These are phyloP conservation scores for Fusarium marasasianum DNA, from an alignment of 2,329 filamentous ascomycete species.

Conservation along the genomic window DNA sequence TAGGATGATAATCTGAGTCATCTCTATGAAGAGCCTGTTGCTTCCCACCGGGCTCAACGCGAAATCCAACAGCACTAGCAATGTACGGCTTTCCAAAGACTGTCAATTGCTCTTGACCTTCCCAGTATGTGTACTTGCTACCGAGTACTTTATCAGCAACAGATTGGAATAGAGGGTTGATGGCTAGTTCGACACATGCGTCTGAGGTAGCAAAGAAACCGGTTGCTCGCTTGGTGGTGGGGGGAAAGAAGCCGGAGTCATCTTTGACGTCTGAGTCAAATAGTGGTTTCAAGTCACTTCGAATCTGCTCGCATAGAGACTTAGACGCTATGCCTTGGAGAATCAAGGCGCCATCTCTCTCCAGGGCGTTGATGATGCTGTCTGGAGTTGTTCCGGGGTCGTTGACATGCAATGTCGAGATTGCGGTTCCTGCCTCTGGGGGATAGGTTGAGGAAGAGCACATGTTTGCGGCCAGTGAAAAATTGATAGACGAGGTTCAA, in stretches of 20 bases:
- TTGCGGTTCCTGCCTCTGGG: not conserved
- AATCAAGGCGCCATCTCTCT: not conserved
- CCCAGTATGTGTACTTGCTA: not conserved
- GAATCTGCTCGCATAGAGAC: rapidly evolving
- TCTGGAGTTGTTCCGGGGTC: not conserved
- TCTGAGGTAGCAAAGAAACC: not conserved
- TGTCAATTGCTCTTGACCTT: not conserved
- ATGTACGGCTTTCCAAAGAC: not conserved
- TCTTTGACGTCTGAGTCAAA: not conserved
- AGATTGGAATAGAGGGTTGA: rapidly evolving
- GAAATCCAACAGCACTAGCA: not conserved
- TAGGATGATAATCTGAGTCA: not conserved
- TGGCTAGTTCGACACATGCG: not conserved
- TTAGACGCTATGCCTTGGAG: not conserved
- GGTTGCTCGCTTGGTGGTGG: not conserved
- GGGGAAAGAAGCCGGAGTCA: not conserved
- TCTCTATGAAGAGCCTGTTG: not conserved
- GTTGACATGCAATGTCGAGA: not conserved
- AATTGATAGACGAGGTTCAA: rapidly evolving
- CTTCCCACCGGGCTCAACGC: not conserved
- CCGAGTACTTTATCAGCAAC: rapidly evolving
- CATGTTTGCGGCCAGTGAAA: rapidly evolving
- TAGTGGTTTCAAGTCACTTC: rapidly evolving
- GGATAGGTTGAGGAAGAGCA: not conserved
- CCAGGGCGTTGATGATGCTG: rapidly evolving